phyloP scores from a whole-genome alignment of 805 yeast species.

The Ogataea parapolymorpha region DNA sequence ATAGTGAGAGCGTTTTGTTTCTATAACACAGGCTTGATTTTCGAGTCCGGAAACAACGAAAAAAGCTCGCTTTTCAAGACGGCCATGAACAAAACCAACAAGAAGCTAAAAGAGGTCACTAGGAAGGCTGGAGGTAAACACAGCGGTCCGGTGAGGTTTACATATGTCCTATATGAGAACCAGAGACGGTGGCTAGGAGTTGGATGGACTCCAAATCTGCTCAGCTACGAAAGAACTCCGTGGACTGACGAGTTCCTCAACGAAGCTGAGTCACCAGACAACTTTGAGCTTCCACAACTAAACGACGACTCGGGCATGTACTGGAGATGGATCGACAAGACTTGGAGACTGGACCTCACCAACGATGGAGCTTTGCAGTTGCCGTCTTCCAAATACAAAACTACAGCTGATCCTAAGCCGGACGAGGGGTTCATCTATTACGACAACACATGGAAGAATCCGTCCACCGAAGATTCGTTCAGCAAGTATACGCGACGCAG shows the following conservation, averaged over 20 bases:
- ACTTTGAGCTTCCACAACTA: conserved; percentile 77
- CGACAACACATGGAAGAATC: conserved; percentile 93
- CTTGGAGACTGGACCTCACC: conserved; percentile 88
- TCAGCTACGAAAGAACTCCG: conserved; percentile 90
- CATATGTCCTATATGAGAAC: conserved; percentile 89
- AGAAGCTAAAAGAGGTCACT: conserved; percentile 29
- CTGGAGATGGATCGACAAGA: conserved; percentile 94
- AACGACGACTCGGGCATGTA: conserved; percentile 62
- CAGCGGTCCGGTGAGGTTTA: conserved; percentile 62
- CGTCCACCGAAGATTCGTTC: conserved; percentile 82
- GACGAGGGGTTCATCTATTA: conserved; percentile 87
- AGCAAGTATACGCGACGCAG: conserved; percentile 91
- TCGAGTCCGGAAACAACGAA: conserved; percentile 37
- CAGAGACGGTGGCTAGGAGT: conserved; percentile 97
- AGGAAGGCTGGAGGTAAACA: conserved; percentile 15
- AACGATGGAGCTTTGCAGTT: conserved; percentile 82
- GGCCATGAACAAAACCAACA: conserved; percentile 52
- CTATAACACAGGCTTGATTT: conserved; percentile 84
- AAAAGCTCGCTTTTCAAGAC: conserved; percentile 46
- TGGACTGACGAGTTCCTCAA: conserved; percentile 97
- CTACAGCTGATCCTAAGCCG: conserved; percentile 65
- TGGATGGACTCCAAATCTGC: conserved; percentile 93
- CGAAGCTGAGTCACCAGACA: conserved; percentile 73
- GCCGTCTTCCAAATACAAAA: conserved; percentile 54
- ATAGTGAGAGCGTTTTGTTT: conserved; percentile 67